Percentiles rank a stretch among this genome's conserved stretches.
Conservation (phyloP, 352 stramenopile species). For the Pilasporangium apinafurcum region DNA sequence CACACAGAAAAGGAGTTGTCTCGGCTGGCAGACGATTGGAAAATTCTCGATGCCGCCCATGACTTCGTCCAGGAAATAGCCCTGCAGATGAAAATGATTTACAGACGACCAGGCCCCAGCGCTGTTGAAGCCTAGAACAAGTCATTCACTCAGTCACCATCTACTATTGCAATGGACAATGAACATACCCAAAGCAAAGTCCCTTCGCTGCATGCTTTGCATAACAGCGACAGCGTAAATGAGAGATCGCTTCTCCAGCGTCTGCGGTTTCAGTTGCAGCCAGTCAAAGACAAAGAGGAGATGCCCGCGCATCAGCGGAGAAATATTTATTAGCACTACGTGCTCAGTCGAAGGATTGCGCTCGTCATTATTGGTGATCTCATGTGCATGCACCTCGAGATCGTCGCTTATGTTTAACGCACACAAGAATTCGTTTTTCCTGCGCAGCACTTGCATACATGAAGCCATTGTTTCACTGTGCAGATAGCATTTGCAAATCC, state of each 20-base stretch:
- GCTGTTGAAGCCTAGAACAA: slow-evolving; percentile 55
- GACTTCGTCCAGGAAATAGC: slow-evolving; percentile 35
- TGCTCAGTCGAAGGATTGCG: slow-evolving; percentile 1
- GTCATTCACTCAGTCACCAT: neutral
- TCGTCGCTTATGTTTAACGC: slow-evolving; percentile 18
- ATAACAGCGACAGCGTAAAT: slow-evolving; percentile 15
- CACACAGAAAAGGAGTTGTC: slow-evolving; percentile 20
- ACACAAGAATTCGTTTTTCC: slow-evolving; percentile 36
- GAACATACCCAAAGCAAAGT: slow-evolving; percentile 42
- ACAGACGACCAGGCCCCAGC: slow-evolving; percentile 71
- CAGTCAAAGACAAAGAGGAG: slow-evolving; percentile 51
- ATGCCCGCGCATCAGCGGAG: slow-evolving; percentile 58
- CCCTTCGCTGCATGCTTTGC: slow-evolving; percentile 9
- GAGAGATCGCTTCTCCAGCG: slow-evolving; percentile 23
- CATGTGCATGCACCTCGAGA: neutral
- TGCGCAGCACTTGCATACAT: slow-evolving; percentile 6
- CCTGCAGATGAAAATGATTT: slow-evolving; percentile 73
- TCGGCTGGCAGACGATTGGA: slow-evolving; percentile 25
- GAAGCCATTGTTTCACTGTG: neutral
- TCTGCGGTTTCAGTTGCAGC: slow-evolving; percentile 21
- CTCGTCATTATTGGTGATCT: no score
- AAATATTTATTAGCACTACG: slow-evolving; percentile 57
- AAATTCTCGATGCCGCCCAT: slow-evolving; percentile 14
- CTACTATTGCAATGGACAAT: neutral
- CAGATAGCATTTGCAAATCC: neutral